A percentile compares a stretch with the other conserved stretches of the same genome.
Evolutionary conservation across 2,329 filamentous ascomycete genomes (phyloP).

Genomic region (Magnaporthiopsis incrustans): DNA sequence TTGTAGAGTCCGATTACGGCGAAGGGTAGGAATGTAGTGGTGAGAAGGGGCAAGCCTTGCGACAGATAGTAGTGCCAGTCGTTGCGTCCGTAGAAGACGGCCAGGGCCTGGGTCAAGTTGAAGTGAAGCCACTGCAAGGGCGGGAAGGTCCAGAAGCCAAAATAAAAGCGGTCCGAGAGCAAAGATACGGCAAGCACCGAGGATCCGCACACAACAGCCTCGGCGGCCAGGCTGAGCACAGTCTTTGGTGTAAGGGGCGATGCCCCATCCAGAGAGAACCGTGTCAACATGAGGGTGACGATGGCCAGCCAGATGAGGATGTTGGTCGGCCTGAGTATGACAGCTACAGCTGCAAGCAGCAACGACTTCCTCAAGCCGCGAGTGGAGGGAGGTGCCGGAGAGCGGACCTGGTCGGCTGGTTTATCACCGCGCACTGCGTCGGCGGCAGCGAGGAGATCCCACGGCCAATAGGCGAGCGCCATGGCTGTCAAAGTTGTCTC

Average conservation of each 20-base stretch:
- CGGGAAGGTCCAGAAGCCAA: constrained; percentile 79
- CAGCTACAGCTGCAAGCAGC: constrained; percentile 69
- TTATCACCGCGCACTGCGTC: neutral
- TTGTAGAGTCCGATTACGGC: constrained; percentile 55
- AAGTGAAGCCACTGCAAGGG: constrained; percentile 82
- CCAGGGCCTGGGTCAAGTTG: constrained; percentile 80
- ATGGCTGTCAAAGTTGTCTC: constrained; percentile 81
- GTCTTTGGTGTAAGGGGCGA: constrained; percentile 35
- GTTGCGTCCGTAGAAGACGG: constrained; percentile 87
- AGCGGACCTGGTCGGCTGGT: constrained; percentile 9
- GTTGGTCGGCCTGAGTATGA: constrained; percentile 85
- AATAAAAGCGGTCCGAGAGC: constrained; percentile 69
- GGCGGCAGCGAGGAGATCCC: constrained; percentile 53
- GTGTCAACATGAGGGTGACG: constrained; percentile 34
- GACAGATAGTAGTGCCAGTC: constrained; percentile 89
- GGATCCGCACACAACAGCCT: constrained; percentile 56
- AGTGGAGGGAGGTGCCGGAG: constrained; percentile 5
- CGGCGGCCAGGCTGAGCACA: constrained; percentile 48
- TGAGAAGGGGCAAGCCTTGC: constrained; percentile 80
- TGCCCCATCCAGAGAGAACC: constrained; percentile 29
- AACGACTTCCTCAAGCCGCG: constrained; percentile 55
- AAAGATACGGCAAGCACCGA: constrained; percentile 55
- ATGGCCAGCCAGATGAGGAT: constrained; percentile 73
- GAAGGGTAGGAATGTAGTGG: constrained; percentile 78
- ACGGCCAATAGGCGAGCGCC: constrained; percentile 81